A percentile compares a stretch with the other conserved stretches of the same genome.
Evolutionary conservation across 2,329 filamentous ascomycete species (phyloP).

Genomic region (Penicillium sp.): DNA sequence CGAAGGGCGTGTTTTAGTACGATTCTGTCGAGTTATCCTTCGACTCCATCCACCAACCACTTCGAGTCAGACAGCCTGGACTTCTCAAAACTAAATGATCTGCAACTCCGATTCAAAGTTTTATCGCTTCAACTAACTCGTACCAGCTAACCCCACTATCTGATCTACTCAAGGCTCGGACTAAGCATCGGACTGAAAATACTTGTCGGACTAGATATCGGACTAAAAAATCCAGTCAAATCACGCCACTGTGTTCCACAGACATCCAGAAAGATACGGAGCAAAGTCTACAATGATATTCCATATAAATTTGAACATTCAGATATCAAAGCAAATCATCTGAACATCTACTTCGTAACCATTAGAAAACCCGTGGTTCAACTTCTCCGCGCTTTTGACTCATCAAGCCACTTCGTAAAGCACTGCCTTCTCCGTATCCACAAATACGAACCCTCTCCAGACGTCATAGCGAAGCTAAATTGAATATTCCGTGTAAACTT

Average conservation of each 20-base stretch:
- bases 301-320: too few species aligned
- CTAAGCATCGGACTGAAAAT: conserved; percentile 12
- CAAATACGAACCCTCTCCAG: neutral
- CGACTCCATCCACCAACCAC: neutral
- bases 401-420: conserved; percentile 13
- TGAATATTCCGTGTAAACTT: too few species aligned
- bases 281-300: too few species aligned
- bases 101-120: neutral
- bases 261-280: too few species aligned
- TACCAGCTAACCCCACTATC: neutral
- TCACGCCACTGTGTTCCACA: conserved; percentile 16
- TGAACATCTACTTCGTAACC: neutral
- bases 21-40: neutral
- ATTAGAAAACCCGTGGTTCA: neutral
- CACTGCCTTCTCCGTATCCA: too few species aligned
- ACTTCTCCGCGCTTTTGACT: conserved; percentile 5
- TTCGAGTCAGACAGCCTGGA: neutral
- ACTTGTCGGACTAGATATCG: neutral
- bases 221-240: conserved; percentile 6
- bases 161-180: conserved; percentile 7
- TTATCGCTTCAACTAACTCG: conserved; percentile 9
- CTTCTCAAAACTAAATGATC: neutral
- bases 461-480: neutral
- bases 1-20: conserved; percentile 9
- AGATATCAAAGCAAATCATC: conserved; percentile 2